These are phyloP conservation scores for Apostasia ramifera DNA, from an alignment of 106 monocot genomes.

Conservation along the genomic window DNA sequence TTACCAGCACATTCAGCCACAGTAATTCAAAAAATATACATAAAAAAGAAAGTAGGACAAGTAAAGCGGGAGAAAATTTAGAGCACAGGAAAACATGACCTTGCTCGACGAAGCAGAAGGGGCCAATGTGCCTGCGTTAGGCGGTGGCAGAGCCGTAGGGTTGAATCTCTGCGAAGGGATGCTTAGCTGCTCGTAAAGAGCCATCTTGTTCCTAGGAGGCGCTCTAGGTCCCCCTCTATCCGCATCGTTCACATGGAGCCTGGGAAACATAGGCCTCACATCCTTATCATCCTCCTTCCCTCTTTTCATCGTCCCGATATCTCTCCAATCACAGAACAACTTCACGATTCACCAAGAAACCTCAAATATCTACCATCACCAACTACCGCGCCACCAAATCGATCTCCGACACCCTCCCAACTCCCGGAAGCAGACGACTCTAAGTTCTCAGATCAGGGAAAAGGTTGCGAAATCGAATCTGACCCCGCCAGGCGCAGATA, in stretches of 20 bases:
- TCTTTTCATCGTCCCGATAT: constrained; percentile 21
- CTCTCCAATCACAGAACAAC: neutral
- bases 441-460: too few relatives aligned
- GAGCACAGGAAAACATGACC: constrained; percentile 14
- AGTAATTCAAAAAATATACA: neutral
- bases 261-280: constrained; percentile 73
- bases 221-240: constrained; percentile 82
- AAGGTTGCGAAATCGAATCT: neutral
- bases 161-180: constrained; percentile 72
- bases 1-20: neutral
- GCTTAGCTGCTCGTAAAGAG: constrained; percentile 84
- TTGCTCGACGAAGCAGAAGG: constrained; percentile 39
- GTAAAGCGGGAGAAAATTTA: neutral
- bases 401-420: neutral
- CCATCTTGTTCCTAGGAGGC: constrained; percentile 99
- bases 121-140: constrained; percentile 6
- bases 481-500: neutral
- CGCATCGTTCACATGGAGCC: constrained; percentile 86
- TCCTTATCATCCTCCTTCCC: constrained; percentile 36
- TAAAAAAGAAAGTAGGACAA: neutral
- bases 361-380: neutral
- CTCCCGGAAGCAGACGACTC: neutral
- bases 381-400: neutral
- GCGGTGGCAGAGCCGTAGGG: constrained; percentile 13
- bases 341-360: neutral